Base-by-base conservation (phyloP, 768 basidiomycete species). In the Xerocomellus intermedius region DNA sequence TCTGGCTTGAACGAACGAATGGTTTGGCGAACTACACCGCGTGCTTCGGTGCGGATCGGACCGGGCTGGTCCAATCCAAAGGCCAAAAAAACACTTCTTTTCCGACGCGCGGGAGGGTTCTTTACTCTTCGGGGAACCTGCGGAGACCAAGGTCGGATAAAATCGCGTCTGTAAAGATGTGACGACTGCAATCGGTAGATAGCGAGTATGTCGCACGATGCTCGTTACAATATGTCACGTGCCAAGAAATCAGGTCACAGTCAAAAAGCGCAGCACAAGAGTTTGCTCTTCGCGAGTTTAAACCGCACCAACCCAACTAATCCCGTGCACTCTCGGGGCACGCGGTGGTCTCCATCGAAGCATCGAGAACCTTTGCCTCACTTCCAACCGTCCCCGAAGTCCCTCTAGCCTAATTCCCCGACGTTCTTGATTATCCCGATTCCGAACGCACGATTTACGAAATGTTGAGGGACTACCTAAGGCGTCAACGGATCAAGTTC, bases 401-500 rank as follows among this genome's bases (percentile, higher is more conserved):
- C 10, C 4, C 19, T 32, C 42, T 41, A n/a, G 8, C n/a, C 35
- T 33, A 24, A 32, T 37, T 52, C 30, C 4, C 33, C 53, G 26
- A 35, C 19, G 10, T 33, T 24, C 52, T 45, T 21, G 28, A 21
- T 39, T 21, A 42, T 47, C 32, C 50, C 24, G 12, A 21, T 44
- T 24, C 22, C 2, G 16, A 48, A 14, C 38, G 32, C n/a, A 22
- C 53, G 45, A 50, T 65, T 49, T 46, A 66, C 58, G 59, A 58
- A 50, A 71, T 69, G 65, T 59, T 69, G 61, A 60, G 55, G 28
- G 57, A 71, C 42, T 71, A 71, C 56, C 50, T 71, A 21, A 61
- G 59, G 62, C 69, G 71, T 21, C 71, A 73, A 37, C 60, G 69
- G 42, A 52, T 50, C 50, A 73, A 69, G 57, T 68, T 71, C 41